Conservation (phyloP, 2,329 filamentous ascomycete genomes). For the Talaromyces rugulosus region DNA sequence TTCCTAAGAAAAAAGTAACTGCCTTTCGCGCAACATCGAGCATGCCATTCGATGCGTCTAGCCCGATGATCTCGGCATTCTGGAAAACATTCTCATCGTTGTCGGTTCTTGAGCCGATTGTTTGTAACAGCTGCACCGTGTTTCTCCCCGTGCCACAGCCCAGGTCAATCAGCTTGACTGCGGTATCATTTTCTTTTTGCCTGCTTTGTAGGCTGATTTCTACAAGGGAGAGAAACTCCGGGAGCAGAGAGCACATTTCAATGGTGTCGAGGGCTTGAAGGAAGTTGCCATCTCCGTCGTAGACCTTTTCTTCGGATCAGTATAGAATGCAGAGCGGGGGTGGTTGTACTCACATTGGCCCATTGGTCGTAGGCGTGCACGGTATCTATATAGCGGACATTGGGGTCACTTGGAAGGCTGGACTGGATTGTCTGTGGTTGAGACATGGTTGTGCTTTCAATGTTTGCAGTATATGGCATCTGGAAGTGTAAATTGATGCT, state of each 20-base stretch:
- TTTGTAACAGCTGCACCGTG: slow-evolving; percentile 48
- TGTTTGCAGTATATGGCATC: neutral
- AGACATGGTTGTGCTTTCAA: slow-evolving; percentile 5
- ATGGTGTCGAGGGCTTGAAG: slow-evolving; percentile 60
- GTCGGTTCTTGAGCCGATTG: neutral
- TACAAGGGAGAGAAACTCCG: slow-evolving; percentile 37
- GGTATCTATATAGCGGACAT: slow-evolving; percentile 27
- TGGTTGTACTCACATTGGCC: slow-evolving; percentile 26
- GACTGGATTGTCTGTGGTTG: slow-evolving; percentile 10
- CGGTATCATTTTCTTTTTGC: slow-evolving; percentile 12
- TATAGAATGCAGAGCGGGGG: neutral
- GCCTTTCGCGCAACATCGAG: slow-evolving; percentile 48
- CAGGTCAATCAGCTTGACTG: slow-evolving; percentile 52
- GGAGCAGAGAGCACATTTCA: slow-evolving; percentile 51
- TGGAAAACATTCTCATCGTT: neutral
- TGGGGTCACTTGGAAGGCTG: slow-evolving; percentile 1
- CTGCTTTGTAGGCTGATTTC: neutral
- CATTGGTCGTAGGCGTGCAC: slow-evolving; percentile 36
- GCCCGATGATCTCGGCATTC: slow-evolving; percentile 43
- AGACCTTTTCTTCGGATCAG: slow-evolving; percentile 35
- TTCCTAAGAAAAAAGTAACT: slow-evolving; percentile 17
- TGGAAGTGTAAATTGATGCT: neutral
- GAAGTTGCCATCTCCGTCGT: slow-evolving; percentile 64
- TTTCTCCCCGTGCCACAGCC: slow-evolving; percentile 65
- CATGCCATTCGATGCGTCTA: slow-evolving; percentile 58